Percentiles rank a stretch among this genome's conserved stretches.
phyloP scores from a whole-genome alignment of 208 protist genomes.

The Naegleria gruberi region DNA sequence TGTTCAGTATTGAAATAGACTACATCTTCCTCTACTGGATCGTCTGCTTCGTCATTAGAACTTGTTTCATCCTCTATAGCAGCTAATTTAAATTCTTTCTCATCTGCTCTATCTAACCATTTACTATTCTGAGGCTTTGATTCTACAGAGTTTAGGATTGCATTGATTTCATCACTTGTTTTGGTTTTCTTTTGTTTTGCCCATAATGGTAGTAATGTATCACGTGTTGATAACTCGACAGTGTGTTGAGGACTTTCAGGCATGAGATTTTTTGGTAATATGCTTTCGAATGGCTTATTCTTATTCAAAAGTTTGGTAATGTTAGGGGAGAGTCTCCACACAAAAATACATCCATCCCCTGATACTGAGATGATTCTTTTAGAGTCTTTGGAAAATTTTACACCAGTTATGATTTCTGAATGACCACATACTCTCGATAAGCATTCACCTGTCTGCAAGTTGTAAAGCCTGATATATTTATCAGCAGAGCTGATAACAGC shows the following conservation, averaged over 20 bases:
- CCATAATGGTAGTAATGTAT: neutral
- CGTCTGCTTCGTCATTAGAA: neutral
- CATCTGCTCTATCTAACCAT: neutral
- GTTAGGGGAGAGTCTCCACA: conserved; percentile 25
- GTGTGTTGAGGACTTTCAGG: neutral
- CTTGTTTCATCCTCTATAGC: neutral
- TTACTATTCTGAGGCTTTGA: neutral
- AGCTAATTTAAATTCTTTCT: neutral
- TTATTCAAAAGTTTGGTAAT: neutral
- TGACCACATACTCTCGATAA: conserved; percentile 17
- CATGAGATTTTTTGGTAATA: neutral
- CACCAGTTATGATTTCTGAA: conserved; percentile 26
- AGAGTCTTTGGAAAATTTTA: conserved; percentile 19
- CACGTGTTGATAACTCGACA: neutral
- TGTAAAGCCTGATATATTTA: conserved; percentile 30
- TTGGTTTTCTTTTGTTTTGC: neutral
- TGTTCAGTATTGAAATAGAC: neutral
- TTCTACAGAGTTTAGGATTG: no score
- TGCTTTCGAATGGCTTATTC: neutral
- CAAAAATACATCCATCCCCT: conserved; percentile 33
- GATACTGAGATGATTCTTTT: conserved; percentile 29
- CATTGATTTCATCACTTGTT: neutral
- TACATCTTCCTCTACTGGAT: neutral
- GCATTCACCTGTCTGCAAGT: conserved; percentile 30
- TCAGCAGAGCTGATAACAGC: conserved; percentile 19